Evolutionary conservation across 441 rosid genomes (phyloP).

Genomic region (Euphorbia celastroides): DNA sequence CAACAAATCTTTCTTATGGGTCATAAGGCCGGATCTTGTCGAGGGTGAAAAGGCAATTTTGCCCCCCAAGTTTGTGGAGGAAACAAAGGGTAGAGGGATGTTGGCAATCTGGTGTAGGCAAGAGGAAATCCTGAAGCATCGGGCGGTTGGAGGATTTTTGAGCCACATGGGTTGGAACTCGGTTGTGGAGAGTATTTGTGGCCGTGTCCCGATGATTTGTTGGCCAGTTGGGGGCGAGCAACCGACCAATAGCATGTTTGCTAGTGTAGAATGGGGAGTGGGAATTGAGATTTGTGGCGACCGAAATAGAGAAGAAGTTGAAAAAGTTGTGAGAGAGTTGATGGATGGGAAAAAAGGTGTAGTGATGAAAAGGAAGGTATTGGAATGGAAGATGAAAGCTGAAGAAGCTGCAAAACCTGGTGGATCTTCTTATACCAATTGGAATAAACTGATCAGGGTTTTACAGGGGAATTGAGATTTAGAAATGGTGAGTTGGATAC

Average conservation of each 20-base stretch:
- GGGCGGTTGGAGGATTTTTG: conserved; percentile 10
- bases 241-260: conserved; percentile 5
- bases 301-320: conserved; percentile 4
- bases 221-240: conserved; percentile 1
- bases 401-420: conserved; percentile 6
- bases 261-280: conserved; percentile 12
- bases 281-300: conserved; percentile 5
- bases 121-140: conserved; percentile 8
- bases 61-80: neutral
- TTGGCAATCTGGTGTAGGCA: conserved; percentile 12
- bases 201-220: conserved; percentile 6
- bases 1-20: conserved; percentile 8
- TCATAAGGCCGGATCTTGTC: conserved; percentile 15
- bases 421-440: conserved; percentile 14
- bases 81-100: conserved; percentile 11
- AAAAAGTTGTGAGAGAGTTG: neutral
- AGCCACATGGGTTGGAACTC: conserved; percentile 21
- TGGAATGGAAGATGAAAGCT: conserved; percentile 7
- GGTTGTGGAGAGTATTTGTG: conserved; percentile 2
- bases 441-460: neutral
- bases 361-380: neutral
- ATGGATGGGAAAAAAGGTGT: conserved; percentile 6
- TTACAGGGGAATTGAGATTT: neutral
- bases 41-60: neutral
- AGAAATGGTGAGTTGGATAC: no score